These are phyloP conservation scores for Gilbertella persicaria DNA, from an alignment of 371 early-diverging fungal species.

Conservation along the genomic window DNA sequence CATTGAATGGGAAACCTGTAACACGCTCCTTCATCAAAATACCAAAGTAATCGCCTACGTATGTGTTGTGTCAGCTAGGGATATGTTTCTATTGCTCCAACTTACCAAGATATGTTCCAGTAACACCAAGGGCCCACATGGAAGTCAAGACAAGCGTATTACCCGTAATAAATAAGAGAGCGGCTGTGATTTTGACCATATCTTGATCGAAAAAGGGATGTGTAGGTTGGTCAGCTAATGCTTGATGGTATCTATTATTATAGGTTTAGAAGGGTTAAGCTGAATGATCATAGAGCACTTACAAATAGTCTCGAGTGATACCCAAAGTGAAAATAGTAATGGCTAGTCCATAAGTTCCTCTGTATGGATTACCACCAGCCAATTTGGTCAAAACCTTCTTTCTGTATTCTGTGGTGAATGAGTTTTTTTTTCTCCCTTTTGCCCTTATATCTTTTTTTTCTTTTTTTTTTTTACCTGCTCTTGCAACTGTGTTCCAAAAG, in stretches of 20 bases:
- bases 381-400: slow-evolving; percentile 72
- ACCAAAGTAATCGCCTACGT: slow-evolving; percentile 90
- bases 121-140: slow-evolving; percentile 86
- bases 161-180: slow-evolving; percentile 62
- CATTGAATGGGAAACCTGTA: slow-evolving; percentile 91
- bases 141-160: slow-evolving; percentile 81
- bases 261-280: too few relatives aligned
- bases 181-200: slow-evolving; percentile 51
- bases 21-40: slow-evolving; percentile 88
- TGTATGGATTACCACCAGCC: slow-evolving; percentile 65
- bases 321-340: slow-evolving; percentile 82
- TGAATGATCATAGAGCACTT: slow-evolving; percentile 36
- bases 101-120: slow-evolving; percentile 88
- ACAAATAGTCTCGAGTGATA: slow-evolving; percentile 80
- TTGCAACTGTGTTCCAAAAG: slow-evolving; percentile 90
- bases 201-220: slow-evolving; percentile 49
- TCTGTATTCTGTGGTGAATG: slow-evolving; percentile 67
- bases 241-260: slow-evolving; percentile 70
- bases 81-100: neutral
- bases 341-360: slow-evolving; percentile 83
- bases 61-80: neutral
- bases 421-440: too few relatives aligned
- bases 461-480: slow-evolving; percentile 54
- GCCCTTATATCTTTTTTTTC: neutral
- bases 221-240: slow-evolving; percentile 71